These are phyloP conservation scores for Begonia loranthoides DNA, from an alignment of 306 rosid genomes.

Conservation along the genomic window DNA sequence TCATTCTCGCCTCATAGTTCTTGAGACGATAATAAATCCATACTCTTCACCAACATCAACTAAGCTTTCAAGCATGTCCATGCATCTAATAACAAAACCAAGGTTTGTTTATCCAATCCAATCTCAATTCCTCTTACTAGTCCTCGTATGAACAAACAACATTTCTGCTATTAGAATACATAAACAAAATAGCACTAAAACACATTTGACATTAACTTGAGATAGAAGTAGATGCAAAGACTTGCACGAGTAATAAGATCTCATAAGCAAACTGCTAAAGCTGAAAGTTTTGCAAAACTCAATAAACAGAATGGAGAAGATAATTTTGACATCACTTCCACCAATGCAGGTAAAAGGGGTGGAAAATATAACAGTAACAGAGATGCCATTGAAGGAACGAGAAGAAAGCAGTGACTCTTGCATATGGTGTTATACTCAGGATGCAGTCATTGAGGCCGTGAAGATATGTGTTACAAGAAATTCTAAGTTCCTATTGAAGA, in stretches of 20 bases:
- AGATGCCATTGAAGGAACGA: constrained; percentile 43
- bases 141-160: no score
- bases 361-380: constrained; percentile 75
- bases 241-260: constrained; percentile 21
- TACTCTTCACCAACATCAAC: no score
- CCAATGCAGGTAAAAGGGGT: constrained; percentile 43
- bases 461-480: constrained; percentile 21
- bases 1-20: no score
- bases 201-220: neutral
- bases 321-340: constrained; percentile 23
- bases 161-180: no score
- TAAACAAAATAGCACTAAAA: no score
- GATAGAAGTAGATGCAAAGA: constrained; percentile 45
- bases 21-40: no score
- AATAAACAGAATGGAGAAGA: constrained; percentile 16
- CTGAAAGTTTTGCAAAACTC: constrained; percentile 28
- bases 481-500: neutral
- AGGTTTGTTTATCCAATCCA: no score
- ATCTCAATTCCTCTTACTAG: no score
- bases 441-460: constrained; percentile 44
- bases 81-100: no score
- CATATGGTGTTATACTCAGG: constrained; percentile 54
- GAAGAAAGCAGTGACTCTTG: constrained; percentile 49
- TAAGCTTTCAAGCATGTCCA: no score
- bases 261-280: constrained; percentile 25